Conservation (phyloP, 345 rosid genomes). For the Angophora floribunda region DNA sequence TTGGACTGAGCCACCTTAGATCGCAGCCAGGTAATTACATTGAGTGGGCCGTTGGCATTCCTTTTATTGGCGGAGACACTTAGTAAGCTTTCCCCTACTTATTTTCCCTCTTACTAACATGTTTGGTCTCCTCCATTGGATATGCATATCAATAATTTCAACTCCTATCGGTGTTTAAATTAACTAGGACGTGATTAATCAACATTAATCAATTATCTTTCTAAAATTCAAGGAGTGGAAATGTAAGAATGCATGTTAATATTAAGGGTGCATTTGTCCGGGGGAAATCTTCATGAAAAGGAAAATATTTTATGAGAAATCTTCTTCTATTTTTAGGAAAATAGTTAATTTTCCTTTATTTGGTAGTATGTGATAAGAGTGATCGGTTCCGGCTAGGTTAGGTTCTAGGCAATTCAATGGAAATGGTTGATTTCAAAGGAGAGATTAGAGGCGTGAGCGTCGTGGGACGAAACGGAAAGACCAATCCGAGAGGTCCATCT, state of each 20-base stretch:
- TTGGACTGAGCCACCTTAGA: background rate
- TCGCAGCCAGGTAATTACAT: background rate
- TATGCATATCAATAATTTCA: background rate
- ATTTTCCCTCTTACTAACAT: background rate
- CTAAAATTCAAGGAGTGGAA: background rate
- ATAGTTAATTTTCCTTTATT: too few relatives aligned
- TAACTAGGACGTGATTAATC: background rate
- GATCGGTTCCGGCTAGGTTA: too few relatives aligned
- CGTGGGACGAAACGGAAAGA: too few relatives aligned
- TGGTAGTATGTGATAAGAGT: too few relatives aligned
- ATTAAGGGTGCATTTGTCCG: background rate
- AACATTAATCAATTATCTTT: background rate
- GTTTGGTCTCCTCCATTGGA: background rate
- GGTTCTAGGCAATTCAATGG: too few relatives aligned
- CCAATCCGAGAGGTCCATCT: too few relatives aligned
- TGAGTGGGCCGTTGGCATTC: constrained; percentile 3
- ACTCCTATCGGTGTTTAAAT: background rate
- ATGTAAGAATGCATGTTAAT: background rate
- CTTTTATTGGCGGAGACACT: constrained; percentile 5
- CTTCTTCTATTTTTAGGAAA: too few relatives aligned
- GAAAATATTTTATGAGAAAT: too few relatives aligned
- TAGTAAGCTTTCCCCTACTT: background rate
- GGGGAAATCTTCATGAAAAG: too few relatives aligned
- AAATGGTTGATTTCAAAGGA: too few relatives aligned
- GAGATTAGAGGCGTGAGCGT: too few relatives aligned